phyloP scores from a whole-genome alignment of 73 alveolate genomes.

The Paramecium sonneborni region DNA sequence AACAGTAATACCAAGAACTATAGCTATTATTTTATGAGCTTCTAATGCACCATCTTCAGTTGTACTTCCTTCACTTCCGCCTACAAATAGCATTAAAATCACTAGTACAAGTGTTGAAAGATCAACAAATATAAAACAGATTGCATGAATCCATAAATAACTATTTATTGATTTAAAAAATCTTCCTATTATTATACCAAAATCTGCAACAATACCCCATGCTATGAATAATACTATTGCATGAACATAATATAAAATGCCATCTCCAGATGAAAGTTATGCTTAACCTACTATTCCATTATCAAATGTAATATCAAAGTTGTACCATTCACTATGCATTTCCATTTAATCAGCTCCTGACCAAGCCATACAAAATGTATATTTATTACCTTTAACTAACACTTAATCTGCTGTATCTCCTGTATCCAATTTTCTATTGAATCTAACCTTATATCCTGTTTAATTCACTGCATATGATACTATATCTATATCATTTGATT shows the following conservation, averaged over 20 bases:
- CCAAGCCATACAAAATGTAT: slow-evolving; percentile 27
- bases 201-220: slow-evolving; percentile 66
- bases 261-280: neutral
- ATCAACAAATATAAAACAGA: slow-evolving; percentile 30
- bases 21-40: neutral
- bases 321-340: slow-evolving; percentile 18
- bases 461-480: neutral
- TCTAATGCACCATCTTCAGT: neutral
- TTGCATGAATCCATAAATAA: slow-evolving; percentile 45
- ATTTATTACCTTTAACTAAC: neutral
- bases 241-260: slow-evolving; percentile 16
- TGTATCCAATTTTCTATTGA: slow-evolving; percentile 27
- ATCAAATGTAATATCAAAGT: neutral
- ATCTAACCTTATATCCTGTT: slow-evolving; percentile 9
- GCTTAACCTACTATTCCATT: neutral
- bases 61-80: neutral
- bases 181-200: slow-evolving; percentile 58
- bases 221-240: slow-evolving; percentile 32
- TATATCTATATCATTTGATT: neutral
- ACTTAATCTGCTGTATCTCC: slow-evolving; percentile 17
- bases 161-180: slow-evolving; percentile 30
- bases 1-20: neutral
- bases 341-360: neutral
- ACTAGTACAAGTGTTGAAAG: slow-evolving; percentile 33
- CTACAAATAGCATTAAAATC: neutral